Evolutionary conservation across 2,329 filamentous ascomycete species (phyloP).

Genomic region (Xylariaceae sp.): DNA sequence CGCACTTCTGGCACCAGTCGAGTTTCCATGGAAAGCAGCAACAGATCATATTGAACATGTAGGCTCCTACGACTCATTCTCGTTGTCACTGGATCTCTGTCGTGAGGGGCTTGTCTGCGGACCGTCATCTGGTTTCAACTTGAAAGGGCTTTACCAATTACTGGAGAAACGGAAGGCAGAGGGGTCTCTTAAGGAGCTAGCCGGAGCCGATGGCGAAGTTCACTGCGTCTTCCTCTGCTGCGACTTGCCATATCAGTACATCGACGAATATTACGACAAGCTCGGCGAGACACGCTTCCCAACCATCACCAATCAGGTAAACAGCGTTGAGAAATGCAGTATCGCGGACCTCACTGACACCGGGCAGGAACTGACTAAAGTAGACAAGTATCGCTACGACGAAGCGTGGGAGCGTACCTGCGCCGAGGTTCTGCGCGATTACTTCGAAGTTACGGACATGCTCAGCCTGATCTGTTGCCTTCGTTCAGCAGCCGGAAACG

Average conservation of each 20-base stretch:
- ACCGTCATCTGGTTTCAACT: slow-evolving; percentile 59
- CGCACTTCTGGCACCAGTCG: slow-evolving; percentile 46
- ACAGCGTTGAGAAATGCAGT: background rate
- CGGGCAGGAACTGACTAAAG: slow-evolving; percentile 42
- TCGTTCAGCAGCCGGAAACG: background rate
- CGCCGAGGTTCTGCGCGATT: slow-evolving; percentile 37
- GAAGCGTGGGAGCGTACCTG: slow-evolving; percentile 51
- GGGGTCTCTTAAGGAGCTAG: slow-evolving; percentile 43
- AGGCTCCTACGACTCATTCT: slow-evolving; percentile 52
- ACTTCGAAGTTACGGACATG: slow-evolving; percentile 25
- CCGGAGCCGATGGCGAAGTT: slow-evolving; percentile 43
- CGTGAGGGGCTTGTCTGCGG: slow-evolving; percentile 58
- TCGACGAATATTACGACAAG: slow-evolving; percentile 59
- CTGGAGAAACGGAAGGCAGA: slow-evolving; percentile 47
- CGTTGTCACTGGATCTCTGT: slow-evolving; percentile 51
- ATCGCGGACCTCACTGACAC: slow-evolving; percentile 17
- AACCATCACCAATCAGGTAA: slow-evolving; percentile 45
- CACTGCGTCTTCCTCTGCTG: slow-evolving; percentile 61
- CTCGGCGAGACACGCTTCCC: slow-evolving; percentile 48
- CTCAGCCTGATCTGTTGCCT: slow-evolving; percentile 1
- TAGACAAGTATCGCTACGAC: slow-evolving; percentile 55
- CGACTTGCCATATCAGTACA: slow-evolving; percentile 62
- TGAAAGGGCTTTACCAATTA: slow-evolving; percentile 50
- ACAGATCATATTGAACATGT: slow-evolving; percentile 58
- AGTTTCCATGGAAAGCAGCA: slow-evolving; percentile 57